These are phyloP conservation scores for Rhododendron williamsianum DNA, from an alignment of 148 eudicot species.

Conservation along the genomic window DNA sequence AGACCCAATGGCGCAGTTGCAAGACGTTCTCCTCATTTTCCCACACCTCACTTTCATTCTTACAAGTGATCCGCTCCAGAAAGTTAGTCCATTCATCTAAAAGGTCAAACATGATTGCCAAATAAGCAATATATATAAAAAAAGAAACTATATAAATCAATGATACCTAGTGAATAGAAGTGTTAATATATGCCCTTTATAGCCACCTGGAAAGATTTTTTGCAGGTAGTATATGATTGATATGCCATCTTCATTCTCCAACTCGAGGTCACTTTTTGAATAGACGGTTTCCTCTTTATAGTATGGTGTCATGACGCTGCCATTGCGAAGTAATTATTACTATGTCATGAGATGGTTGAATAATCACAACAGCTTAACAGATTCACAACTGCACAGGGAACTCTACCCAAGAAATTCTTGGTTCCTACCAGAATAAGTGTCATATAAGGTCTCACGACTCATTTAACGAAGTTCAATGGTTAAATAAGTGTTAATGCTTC, in stretches of 20 bases:
- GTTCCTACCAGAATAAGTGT: not conserved
- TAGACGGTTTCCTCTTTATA: slow-evolving; percentile 37
- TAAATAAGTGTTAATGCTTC: not conserved
- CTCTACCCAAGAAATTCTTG: not conserved
- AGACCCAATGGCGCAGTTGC: slow-evolving; percentile 48
- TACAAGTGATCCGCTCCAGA: slow-evolving; percentile 34
- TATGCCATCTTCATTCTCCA: slow-evolving; percentile 46
- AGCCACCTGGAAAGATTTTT: slow-evolving; percentile 38
- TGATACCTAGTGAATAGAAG: not conserved
- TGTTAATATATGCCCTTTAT: not conserved
- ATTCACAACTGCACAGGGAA: not conserved
- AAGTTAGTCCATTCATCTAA: slow-evolving; percentile 54
- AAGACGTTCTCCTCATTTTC: slow-evolving; percentile 16
- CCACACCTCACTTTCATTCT: slow-evolving; percentile 17
- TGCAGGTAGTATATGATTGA: slow-evolving; percentile 35
- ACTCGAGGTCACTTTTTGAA: slow-evolving; percentile 36
- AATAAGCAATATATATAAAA: not conserved
- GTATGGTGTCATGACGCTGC: slow-evolving; percentile 43
- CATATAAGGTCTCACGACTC: not conserved
- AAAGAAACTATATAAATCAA: not conserved
- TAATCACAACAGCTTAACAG: not conserved
- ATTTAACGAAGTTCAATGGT: not conserved
- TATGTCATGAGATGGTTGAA: slow-evolving; percentile 7
- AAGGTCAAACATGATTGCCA: not conserved
- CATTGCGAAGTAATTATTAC: slow-evolving; percentile 11